phyloP scores from a whole-genome alignment of 2,329 filamentous ascomycete species.

The Leptodontidium sp. region DNA sequence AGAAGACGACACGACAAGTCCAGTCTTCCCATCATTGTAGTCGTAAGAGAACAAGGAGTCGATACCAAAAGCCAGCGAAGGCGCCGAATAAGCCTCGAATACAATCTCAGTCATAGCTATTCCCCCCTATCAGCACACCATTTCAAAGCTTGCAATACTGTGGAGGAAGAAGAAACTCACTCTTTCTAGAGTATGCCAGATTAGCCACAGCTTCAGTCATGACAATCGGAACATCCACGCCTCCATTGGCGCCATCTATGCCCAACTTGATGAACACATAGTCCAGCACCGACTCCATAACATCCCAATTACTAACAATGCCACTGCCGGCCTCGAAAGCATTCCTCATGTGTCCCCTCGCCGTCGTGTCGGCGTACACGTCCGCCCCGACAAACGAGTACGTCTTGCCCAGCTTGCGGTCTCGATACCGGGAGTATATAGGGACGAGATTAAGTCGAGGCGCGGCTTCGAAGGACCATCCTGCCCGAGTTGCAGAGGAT shows the following conservation, averaged over 20 bases:
- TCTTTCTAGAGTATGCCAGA: slow-evolving; percentile 85
- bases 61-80: slow-evolving; percentile 91
- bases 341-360: slow-evolving; percentile 87
- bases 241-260: slow-evolving; percentile 76
- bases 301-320: slow-evolving; percentile 97
- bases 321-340: slow-evolving; percentile 91
- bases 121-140: slow-evolving; percentile 41
- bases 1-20: slow-evolving; percentile 89
- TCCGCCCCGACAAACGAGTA: slow-evolving; percentile 93
- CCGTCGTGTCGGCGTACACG: slow-evolving; percentile 93
- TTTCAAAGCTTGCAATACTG: too few relatives aligned
- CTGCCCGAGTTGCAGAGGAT: slow-evolving; percentile 87
- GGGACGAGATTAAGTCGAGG: slow-evolving; percentile 85
- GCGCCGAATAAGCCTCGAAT: slow-evolving; percentile 94
- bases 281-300: slow-evolving; percentile 92
- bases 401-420: slow-evolving; percentile 90
- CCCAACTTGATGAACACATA: slow-evolving; percentile 95
- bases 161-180: slow-evolving; percentile 57
- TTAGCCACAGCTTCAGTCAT: slow-evolving; percentile 98
- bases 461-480: slow-evolving; percentile 91
- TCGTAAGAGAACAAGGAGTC: slow-evolving; percentile 96
- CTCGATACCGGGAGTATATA: slow-evolving; percentile 93
- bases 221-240: slow-evolving; percentile 85
- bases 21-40: slow-evolving; percentile 84
- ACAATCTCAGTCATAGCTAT: slow-evolving; percentile 95